Evolutionary conservation across 331 rosid genomes (phyloP).

Genomic region (Rosa hybrid): DNA sequence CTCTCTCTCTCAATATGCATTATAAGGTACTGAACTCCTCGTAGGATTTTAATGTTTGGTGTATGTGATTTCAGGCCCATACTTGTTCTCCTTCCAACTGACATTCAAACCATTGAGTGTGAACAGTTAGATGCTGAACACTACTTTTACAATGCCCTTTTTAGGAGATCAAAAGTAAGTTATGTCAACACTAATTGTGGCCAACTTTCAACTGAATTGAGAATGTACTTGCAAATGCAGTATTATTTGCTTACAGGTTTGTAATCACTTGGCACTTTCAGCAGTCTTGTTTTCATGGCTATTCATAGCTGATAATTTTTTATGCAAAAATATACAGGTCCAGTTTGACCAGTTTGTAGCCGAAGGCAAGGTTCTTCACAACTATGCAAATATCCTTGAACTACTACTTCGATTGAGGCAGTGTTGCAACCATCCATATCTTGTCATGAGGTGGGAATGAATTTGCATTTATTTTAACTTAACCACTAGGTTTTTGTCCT

Average conservation of each 20-base stretch:
- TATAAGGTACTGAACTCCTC: background rate
- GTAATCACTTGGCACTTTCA: background rate
- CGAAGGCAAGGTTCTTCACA: slow-evolving; percentile 76
- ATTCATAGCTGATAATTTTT: background rate
- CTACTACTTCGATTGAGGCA: slow-evolving; percentile 80
- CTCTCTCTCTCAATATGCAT: background rate
- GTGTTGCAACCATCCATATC: slow-evolving; percentile 87
- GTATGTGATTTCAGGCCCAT: slow-evolving; percentile 18
- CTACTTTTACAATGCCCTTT: slow-evolving; percentile 80
- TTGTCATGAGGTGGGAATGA: slow-evolving; percentile 65
- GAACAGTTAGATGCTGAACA: slow-evolving; percentile 76
- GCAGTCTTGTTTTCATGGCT: slow-evolving; percentile 5
- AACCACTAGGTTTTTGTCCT: background rate
- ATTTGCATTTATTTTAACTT: background rate
- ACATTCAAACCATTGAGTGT: slow-evolving; percentile 67
- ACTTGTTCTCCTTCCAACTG: slow-evolving; percentile 77
- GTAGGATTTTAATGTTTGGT: slow-evolving; percentile 14
- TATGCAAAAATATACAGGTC: slow-evolving; percentile 45
- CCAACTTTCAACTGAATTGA: background rate
- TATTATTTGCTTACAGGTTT: background rate
- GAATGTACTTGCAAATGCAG: background rate
- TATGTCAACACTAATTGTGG: background rate
- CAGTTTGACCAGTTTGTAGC: slow-evolving; percentile 85
- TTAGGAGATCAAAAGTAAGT: slow-evolving; percentile 72
- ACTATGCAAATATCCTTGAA: slow-evolving; percentile 84